Percentiles rank a stretch among this genome's conserved stretches.
Evolutionary conservation across 805 yeast genomes (phyloP).

Genomic region (Debaryomyces castellii): DNA sequence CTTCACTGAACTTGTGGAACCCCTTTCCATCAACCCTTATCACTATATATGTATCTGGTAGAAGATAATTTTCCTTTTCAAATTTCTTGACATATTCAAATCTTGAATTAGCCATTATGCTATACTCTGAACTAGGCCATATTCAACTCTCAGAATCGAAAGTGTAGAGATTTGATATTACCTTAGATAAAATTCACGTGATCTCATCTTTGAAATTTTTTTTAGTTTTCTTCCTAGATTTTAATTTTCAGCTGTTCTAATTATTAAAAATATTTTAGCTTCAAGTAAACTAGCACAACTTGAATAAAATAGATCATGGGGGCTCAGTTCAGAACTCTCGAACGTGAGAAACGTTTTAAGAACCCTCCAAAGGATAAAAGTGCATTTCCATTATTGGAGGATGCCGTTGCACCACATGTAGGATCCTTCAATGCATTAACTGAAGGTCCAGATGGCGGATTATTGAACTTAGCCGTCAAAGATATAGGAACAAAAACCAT

Average conservation of each 20-base stretch:
- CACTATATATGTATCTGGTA: conserved; percentile 81
- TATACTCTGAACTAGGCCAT: too few relatives aligned
- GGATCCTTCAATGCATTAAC: conserved; percentile 96
- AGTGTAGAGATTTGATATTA: background rate
- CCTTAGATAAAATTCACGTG: conserved; percentile 5
- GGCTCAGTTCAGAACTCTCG: conserved; percentile 76
- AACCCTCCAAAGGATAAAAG: conserved; percentile 88
- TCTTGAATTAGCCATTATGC: conserved; percentile 79
- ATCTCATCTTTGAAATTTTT: conserved; percentile 11
- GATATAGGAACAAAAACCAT: conserved; percentile 87
- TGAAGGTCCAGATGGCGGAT: conserved; percentile 83
- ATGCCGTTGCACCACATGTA: conserved; percentile 92
- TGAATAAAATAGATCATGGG: conserved; percentile 26
- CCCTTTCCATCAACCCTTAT: conserved; percentile 92
- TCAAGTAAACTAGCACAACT: background rate
- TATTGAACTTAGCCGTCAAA: conserved; percentile 78
- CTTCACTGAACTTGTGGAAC: conserved; percentile 78
- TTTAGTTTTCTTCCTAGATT: conserved; percentile 2
- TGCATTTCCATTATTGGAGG: conserved; percentile 77
- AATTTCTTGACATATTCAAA: conserved; percentile 84
- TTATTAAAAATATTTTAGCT: background rate
- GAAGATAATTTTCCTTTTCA: conserved; percentile 68
- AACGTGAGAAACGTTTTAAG: conserved; percentile 79
- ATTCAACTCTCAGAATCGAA: too few relatives aligned
- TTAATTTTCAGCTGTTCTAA: background rate